Percentiles rank a stretch among this genome's conserved stretches.
These are phyloP conservation scores for Ogataea degrootiae DNA, from an alignment of 805 yeast genomes.

Conservation along the genomic window DNA sequence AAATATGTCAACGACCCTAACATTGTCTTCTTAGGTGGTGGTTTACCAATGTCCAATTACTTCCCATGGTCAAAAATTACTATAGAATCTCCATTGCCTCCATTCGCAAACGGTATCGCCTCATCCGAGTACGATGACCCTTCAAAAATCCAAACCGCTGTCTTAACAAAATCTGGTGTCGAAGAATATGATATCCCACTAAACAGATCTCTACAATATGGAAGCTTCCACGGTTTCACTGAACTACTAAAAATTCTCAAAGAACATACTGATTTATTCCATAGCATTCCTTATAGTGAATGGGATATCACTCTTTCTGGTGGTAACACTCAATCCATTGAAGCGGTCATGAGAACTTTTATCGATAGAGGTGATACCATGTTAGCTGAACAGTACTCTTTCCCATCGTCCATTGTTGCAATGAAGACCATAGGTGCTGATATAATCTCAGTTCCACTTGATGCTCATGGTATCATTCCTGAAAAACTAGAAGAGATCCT, in stretches of 20 bases:
- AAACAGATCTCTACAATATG: slow-evolving; percentile 85
- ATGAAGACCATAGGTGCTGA: slow-evolving; percentile 57
- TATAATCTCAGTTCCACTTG: slow-evolving; percentile 65
- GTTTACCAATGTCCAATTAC: slow-evolving; percentile 84
- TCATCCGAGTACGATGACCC: neutral
- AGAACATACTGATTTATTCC: slow-evolving; percentile 65
- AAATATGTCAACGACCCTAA: slow-evolving; percentile 68
- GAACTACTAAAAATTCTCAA: slow-evolving; percentile 63
- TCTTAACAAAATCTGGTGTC: slow-evolving; percentile 38
- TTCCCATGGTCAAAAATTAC: slow-evolving; percentile 84
- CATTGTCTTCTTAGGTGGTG: slow-evolving; percentile 90
- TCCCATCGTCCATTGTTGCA: slow-evolving; percentile 68
- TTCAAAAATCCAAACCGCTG: slow-evolving; percentile 39
- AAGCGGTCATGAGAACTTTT: slow-evolving; percentile 64
- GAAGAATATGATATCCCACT: slow-evolving; percentile 55
- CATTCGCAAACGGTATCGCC: slow-evolving; percentile 69
- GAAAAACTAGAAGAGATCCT: slow-evolving; percentile 49
- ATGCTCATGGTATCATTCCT: slow-evolving; percentile 59
- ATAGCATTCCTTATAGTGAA: slow-evolving; percentile 50
- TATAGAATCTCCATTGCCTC: slow-evolving; percentile 72
- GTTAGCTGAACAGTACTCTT: slow-evolving; percentile 74
- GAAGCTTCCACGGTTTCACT: slow-evolving; percentile 75
- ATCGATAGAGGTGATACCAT: slow-evolving; percentile 57
- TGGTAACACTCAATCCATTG: slow-evolving; percentile 95
- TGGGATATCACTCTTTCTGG: slow-evolving; percentile 72